Evolutionary conservation across 768 basidiomycete species (phyloP).

Genomic region (Termitomyces sp.): DNA sequence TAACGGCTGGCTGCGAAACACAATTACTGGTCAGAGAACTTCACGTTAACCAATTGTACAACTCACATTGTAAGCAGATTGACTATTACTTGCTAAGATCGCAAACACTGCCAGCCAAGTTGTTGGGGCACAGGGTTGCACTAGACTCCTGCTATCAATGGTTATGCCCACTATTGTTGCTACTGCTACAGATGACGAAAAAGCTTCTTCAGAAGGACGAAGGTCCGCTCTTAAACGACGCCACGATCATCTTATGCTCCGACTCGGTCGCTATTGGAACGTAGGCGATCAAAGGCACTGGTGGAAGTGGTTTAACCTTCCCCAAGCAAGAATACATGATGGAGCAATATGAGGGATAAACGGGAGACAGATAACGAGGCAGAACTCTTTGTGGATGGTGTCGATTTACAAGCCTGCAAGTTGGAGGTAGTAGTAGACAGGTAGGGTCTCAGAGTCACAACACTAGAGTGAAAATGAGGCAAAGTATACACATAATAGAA

Average conservation of each 20-base stretch:
- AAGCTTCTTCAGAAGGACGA: no score
- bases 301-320: conserved; percentile 51
- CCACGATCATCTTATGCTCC: no score
- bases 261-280: conserved; percentile 36
- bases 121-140: conserved; percentile 30
- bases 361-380: conserved; percentile 49
- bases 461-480: not conserved
- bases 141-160: conserved; percentile 24
- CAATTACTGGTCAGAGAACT: conserved; percentile 40
- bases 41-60: conserved; percentile 45
- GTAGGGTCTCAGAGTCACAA: conserved; percentile 1
- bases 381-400: conserved; percentile 40
- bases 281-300: conserved; percentile 47
- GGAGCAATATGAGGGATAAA: conserved; percentile 35
- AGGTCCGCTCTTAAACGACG: no score
- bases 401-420: conserved; percentile 29
- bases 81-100: conserved; percentile 41
- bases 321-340: conserved; percentile 35
- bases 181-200: no score
- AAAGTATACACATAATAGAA: conserved; percentile 2
- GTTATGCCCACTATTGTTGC: conserved; percentile 12
- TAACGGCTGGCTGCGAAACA: conserved; percentile 43
- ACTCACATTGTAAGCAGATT: no score
- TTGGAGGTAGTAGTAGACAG: conserved; percentile 8
- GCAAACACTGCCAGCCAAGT: conserved; percentile 46